phyloP scores from a whole-genome alignment of 1,284 basidiomycete species.

The Ustilago hordei region DNA sequence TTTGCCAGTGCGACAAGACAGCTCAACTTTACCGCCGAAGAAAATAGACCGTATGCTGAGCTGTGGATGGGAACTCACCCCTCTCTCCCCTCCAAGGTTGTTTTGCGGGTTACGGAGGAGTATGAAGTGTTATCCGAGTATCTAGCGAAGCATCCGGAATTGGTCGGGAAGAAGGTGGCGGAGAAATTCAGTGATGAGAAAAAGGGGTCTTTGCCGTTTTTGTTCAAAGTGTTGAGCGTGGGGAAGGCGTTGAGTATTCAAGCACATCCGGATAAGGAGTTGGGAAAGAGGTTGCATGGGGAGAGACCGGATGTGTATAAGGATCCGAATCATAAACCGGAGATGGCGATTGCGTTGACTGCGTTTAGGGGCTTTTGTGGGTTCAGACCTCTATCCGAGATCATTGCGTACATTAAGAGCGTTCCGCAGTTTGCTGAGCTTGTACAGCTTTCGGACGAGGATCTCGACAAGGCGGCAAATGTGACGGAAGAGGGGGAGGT shows the following conservation, averaged over 20 bases:
- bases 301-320: conserved; percentile 88
- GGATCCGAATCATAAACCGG: conserved; percentile 95
- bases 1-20: conserved; percentile 53
- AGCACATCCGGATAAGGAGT: conserved; percentile 92
- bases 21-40: conserved; percentile 40
- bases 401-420: conserved; percentile 77
- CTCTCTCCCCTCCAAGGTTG: conserved; percentile 81
- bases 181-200: conserved; percentile 36
- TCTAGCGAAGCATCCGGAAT: conserved; percentile 46
- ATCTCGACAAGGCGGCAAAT: conserved; percentile 7
- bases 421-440: conserved; percentile 81
- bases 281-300: conserved; percentile 81
- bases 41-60: conserved; percentile 63
- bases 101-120: background rate
- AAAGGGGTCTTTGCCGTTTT: conserved; percentile 60
- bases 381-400: conserved; percentile 82
- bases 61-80: conserved; percentile 98
- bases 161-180: conserved; percentile 48
- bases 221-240: conserved; percentile 77
- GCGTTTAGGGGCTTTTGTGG: conserved; percentile 92
- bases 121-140: conserved; percentile 37
- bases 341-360: conserved; percentile 96
- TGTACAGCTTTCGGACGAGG: conserved; percentile 19
- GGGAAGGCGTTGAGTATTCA: conserved; percentile 95
- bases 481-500: conserved; percentile 12